phyloP scores from a whole-genome alignment of 805 yeast genomes.

The Jamesozyma lodderae region DNA sequence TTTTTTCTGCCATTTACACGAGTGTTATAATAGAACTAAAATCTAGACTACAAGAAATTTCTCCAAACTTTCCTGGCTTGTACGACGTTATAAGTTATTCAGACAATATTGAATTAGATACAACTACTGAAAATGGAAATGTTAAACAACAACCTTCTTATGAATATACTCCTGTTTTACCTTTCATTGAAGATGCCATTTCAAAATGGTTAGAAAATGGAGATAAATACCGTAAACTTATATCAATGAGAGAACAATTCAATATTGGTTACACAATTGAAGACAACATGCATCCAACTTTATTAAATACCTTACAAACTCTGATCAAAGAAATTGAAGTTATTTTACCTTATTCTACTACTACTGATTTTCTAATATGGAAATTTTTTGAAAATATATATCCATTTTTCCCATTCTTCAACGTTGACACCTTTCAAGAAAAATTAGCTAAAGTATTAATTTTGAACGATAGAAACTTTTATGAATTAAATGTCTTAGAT shows the following conservation, averaged over 20 bases:
- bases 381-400: constrained; percentile 17
- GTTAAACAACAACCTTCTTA: constrained; percentile 7
- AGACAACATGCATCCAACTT: constrained; percentile 10
- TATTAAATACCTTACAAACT: constrained; percentile 5
- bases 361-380: constrained; percentile 7
- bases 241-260: constrained; percentile 10
- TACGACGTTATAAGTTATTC: too few relatives aligned
- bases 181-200: constrained; percentile 14
- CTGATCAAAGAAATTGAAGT: constrained; percentile 10
- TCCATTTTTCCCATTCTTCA: constrained; percentile 18
- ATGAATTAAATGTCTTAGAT: constrained; percentile 6
- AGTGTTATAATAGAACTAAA: constrained; percentile 10
- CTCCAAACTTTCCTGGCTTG: not conserved
- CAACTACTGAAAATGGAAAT: not conserved
- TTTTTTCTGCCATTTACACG: constrained; percentile 14
- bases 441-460: constrained; percentile 1
- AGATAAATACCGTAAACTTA: constrained; percentile 4
- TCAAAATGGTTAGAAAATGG: constrained; percentile 10
- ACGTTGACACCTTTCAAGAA: constrained; percentile 8
- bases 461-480: not conserved
- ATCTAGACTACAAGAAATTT: constrained; percentile 1
- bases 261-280: constrained; percentile 10
- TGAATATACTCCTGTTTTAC: too few relatives aligned
- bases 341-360: constrained; percentile 6
- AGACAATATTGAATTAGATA: not conserved